Percentiles rank a stretch among this genome's conserved stretches.
Conservation (phyloP, 2,329 filamentous ascomycete genomes). For the Venturia effusa region DNA sequence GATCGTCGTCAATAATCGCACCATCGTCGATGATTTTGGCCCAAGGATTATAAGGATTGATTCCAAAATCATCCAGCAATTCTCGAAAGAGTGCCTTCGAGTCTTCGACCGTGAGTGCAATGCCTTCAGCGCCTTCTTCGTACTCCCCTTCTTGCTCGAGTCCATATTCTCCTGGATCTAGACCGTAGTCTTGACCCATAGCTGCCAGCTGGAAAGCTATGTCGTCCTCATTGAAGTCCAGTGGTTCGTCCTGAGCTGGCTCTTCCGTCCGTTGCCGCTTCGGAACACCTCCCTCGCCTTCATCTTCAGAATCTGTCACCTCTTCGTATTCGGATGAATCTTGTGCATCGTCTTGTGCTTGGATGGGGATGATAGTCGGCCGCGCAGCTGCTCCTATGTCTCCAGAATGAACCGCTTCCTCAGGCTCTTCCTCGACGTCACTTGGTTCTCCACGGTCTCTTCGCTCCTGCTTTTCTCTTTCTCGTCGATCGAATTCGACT, state of each 20-base stretch:
- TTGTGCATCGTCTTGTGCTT: constrained; percentile 18
- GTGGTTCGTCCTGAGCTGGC: constrained; percentile 31
- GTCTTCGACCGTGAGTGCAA: constrained; percentile 64
- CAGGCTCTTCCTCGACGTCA: constrained; percentile 16
- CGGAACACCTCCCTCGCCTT: constrained; percentile 39
- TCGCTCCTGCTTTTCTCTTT: constrained; percentile 55
- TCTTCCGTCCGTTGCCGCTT: constrained; percentile 41
- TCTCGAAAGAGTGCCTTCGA: constrained; percentile 71
- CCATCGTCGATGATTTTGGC: constrained; percentile 79
- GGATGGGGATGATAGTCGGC: neutral
- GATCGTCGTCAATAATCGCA: constrained; percentile 69
- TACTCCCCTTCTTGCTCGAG: constrained; percentile 45
- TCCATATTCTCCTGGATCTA: constrained; percentile 68
- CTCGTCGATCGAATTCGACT: constrained; percentile 55
- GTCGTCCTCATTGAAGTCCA: constrained; percentile 90
- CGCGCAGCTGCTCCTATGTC: constrained; percentile 11
- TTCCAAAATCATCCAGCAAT: constrained; percentile 67
- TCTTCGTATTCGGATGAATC: constrained; percentile 63
- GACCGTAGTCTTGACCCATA: constrained; percentile 76
- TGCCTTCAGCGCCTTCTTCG: constrained; percentile 61
- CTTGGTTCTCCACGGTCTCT: constrained; percentile 34
- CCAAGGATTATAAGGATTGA: constrained; percentile 86
- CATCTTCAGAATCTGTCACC: constrained; percentile 49
- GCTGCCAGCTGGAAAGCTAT: constrained; percentile 84
- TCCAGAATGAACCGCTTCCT: constrained; percentile 1